Base-by-base conservation (phyloP, 495 filamentous ascomycete species). In the Chlorociboria aeruginascens region DNA sequence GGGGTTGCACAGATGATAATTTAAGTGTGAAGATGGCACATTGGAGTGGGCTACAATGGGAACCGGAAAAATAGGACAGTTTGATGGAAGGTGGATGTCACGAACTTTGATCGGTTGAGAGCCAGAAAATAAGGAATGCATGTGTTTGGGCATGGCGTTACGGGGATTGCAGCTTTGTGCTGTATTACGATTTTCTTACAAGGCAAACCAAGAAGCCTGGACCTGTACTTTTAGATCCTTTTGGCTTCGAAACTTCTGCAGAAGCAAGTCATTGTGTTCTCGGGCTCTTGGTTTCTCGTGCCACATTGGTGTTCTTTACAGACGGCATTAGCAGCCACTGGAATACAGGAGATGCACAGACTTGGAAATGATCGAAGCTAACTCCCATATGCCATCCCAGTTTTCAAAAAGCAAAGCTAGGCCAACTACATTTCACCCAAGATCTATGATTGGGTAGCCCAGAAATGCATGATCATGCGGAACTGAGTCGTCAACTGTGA, bases 1-100 rank as follows among this genome's bases (percentile, higher is more conserved):
- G 92, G 93, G 14, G 79, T 97, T 53, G 90, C 89, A 51, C 90
- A 96, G 71, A 96, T 97, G 93, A 97, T 99, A 69, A 89, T 98
- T 62, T 96, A 73, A 74, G 57, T 34, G 10, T 11, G 20, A 12
- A 1, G 42, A 25, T 25, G 29, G 42, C 3, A 44, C 29, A 33
- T 12, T 30, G 13, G 29, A 16, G 17, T 9, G 40, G 28, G 40
- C 4, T 12, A 10, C 14, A 35, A 17, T 6, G 4, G 17, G 40
- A 44, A 32, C 8, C 10, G 32, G 32, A 43, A 17, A 7, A 32
- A 17, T 33, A 44, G 29, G 40, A 16, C 11, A 7, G 28, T 11
- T 42, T 28, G 45, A 43, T 44, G 9, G 6, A 11, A 14, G 28
- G 16, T 39, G 38, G 13, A 16, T 40, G 28, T 20, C n/a, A 40